Evolutionary conservation across 805 yeast species (phyloP), one percentile per base, ranked within the genome.

Genomic region (Kazachstania africana): DNA sequence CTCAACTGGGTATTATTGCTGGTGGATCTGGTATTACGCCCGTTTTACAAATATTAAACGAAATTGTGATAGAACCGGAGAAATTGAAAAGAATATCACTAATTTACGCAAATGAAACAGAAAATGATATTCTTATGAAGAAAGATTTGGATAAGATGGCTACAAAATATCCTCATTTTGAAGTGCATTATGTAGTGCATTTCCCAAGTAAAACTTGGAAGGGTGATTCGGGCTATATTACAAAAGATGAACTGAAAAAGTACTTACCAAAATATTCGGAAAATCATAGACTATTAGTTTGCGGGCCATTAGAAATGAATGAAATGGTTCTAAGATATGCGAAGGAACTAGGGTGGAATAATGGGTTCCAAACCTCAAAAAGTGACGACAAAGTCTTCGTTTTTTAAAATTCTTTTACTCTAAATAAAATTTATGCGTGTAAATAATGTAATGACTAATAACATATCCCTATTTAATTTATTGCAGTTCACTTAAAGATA

Each of bases 21-120:
- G 93, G 91, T 41, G 93, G 93, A 9, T 73, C 88, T 0, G 93
- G 96, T 29, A 77, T 87, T 38, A 83, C 95, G 6, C 95, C 96
- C 18, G 76, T 84, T 57, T 66, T 80, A 47, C 93, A 85, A 57
- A 79, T 85, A 10, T 62, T 81, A 31, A 74, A 79, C 36, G 70
- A 70, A 36, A 65, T 79, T 31, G 70, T 78, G 36, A 77, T 83
- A n/a, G 71, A 75, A 16, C 75, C 82, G 2, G 72, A 66, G 32
- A 84, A 78, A 50, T 24, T 50, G 19, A 76, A 84, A 24, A 65
- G 65, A 32, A 64, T 80, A 32, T 63, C 72, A 3, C 57, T 81
- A 41, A 62, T 81, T 32, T 80, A 65, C 51, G 85, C 84, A 17
- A 80, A 80, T 46, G 81, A 78, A 47, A 72, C 83, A 4, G 77